Evolutionary conservation across 495 filamentous ascomycete genomes (phyloP).

Genomic region (Penicillium odoratum): DNA sequence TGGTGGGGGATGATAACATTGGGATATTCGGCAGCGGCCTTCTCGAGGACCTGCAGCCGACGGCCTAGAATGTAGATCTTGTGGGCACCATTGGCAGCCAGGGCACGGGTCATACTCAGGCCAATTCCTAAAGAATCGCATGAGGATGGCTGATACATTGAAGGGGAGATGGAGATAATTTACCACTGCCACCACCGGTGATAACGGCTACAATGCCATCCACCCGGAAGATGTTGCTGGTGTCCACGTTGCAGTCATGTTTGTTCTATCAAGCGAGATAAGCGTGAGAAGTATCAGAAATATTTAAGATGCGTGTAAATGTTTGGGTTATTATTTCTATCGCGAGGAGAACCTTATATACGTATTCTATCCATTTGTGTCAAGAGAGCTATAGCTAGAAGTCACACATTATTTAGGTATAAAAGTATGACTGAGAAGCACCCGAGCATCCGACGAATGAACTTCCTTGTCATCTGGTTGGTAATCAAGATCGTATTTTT

Average conservation of each 20-base stretch:
- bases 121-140: slow-evolving; percentile 54
- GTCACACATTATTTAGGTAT: background rate
- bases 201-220: slow-evolving; percentile 61
- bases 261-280: slow-evolving; percentile 2
- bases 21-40: slow-evolving; percentile 30
- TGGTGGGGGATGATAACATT: slow-evolving; percentile 34
- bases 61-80: slow-evolving; percentile 72
- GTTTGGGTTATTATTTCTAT: background rate
- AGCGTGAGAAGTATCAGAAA: background rate
- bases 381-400: background rate
- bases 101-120: slow-evolving; percentile 61
- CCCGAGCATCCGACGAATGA: background rate
- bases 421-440: background rate
- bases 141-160: slow-evolving; percentile 1
- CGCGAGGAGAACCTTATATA: background rate
- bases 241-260: slow-evolving; percentile 5
- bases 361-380: background rate
- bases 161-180: slow-evolving; percentile 7
- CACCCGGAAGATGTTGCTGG: slow-evolving; percentile 52
- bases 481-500: background rate
- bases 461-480: background rate
- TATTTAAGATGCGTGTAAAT: background rate
- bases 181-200: slow-evolving; percentile 61
- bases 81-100: slow-evolving; percentile 61
- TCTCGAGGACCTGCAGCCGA: slow-evolving; percentile 51